Evolutionary conservation across 352 stramenopile genomes (phyloP), one percentile per base, ranked within the genome.

Genomic region (Globisporangium camurandrum): DNA sequence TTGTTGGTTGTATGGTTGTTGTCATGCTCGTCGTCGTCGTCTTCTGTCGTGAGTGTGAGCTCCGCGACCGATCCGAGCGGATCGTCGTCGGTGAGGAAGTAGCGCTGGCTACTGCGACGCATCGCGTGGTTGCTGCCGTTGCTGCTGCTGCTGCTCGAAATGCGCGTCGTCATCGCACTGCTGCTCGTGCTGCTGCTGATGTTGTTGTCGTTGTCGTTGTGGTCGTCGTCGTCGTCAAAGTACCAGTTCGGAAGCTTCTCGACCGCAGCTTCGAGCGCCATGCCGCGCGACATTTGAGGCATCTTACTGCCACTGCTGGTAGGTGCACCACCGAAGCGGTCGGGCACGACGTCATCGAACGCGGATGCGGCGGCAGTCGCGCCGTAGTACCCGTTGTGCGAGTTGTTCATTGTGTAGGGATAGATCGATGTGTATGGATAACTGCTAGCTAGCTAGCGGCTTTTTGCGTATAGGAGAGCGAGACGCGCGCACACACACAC

Each of bases 201-300:
- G 14, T 24, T 41, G 36, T 24, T 24, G 46, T 56, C 48, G 20
- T 54, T 27, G 54, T 8, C 22, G 17, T 40, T 40, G 14, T 16
- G 22, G n/a, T 44, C 51, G 51, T 69, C 39, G 54, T 58, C 59
- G 30, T 62, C 49, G 26, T 63, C 71, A 56, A 89, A 87, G 53
- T 82, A 86, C 72, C 72, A 86, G 26, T 70, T 60, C 1, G 77
- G 73, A 23, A 89, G 57, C 57, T 65, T 75, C 41, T 89, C 77
- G 12, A 89, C 71, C 10, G 66, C 78, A 10, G 67, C 75, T 48
- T 89, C 78, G 45, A 89, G 72, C 51, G 86, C 70, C 45, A 67
- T 64, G 41, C 75, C 75, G 36, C 78, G 75, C 9, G 75, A 84
- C 27, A 71, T 58, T n/a, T n/a, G n/a, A n/a, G n/a, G n/a, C 19